Base-by-base conservation (phyloP, 345 rosid species). In the Camelina hispida region DNA sequence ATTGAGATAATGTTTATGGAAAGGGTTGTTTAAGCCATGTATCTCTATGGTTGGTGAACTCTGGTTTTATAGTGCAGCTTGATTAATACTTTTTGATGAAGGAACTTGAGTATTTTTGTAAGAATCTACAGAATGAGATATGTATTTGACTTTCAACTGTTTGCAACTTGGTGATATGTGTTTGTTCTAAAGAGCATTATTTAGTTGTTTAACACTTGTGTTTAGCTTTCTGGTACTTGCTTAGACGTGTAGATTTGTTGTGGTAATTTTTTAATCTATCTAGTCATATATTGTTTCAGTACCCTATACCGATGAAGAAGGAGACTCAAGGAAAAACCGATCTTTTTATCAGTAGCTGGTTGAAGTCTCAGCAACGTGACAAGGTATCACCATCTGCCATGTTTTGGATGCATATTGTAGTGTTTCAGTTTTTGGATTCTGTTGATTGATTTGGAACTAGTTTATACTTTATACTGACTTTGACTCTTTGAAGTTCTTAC, bases 241-340 rank as follows among this genome's bases (percentile, higher is more conserved):
- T 71, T 12, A 58, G 28, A 37, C 25, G 11, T 22, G 43, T 47
- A 42, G 32, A 61, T 54, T 40, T 40, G 25, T 57, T 63, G n/a
- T 58, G 18, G 62, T 69, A 62, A 65, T 48, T 54, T 54, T 32
- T n/a, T 43, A 43, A 43, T 43, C 16, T 10, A 47, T 1, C 2
- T 46, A 47, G 16, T 16, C 1, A 2, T 16, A 1, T 16, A 57
- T 70, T 68, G 30, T 42, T 20, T 12, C 79, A 93, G 98, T 88
- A 91, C 53, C 98, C 98, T 0, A 22, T 91, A 42, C 97, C 98
- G 20, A 81, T 86, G 90, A 86, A 55, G 56, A 89, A 89, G 85
- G 95, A 91, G 84, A 91, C 98, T 1, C 96, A 86, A 78, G 98
- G 97, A 50, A 84, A 66, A 77, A 94, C 98, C 1, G 97, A 94